Conservation (phyloP, 768 basidiomycete species). For the Russula virescens region DNA sequence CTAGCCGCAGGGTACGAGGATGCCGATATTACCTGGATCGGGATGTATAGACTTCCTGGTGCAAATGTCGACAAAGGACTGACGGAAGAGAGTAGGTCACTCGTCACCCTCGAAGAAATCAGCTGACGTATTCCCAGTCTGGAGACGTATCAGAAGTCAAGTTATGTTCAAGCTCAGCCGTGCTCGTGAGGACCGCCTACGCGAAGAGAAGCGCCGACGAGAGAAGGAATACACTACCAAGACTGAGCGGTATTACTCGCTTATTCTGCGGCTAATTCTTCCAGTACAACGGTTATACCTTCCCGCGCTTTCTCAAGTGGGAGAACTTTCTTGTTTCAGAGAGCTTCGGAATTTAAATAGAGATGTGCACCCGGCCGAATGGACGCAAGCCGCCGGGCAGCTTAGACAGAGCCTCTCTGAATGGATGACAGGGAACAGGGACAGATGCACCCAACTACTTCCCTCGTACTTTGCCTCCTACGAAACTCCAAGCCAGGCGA, state of each 20-base stretch:
- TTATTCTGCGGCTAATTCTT: slow-evolving; percentile 12
- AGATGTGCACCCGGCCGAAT: neutral
- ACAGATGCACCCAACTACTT: neutral
- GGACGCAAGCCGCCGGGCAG: neutral
- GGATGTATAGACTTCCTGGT: slow-evolving; percentile 1
- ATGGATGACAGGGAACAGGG: slow-evolving; percentile 11
- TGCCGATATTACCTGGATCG: slow-evolving; percentile 8
- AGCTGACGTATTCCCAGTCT: slow-evolving; percentile 5
- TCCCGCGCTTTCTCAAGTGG: slow-evolving; percentile 1
- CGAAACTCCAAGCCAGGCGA: neutral
- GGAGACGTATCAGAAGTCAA: slow-evolving; percentile 16
- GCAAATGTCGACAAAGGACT: slow-evolving; percentile 13
- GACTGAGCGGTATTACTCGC: slow-evolving; percentile 3
- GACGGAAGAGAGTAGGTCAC: slow-evolving; percentile 12
- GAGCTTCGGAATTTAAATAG: slow-evolving; percentile 8
- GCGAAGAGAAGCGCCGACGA: neutral
- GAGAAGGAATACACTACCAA: neutral
- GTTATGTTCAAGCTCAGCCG: neutral
- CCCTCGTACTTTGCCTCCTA: neutral
- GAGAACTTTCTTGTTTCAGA: slow-evolving; percentile 17
- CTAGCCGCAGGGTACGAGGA: slow-evolving; percentile 5
- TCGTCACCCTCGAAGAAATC: neutral
- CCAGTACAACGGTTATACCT: slow-evolving; percentile 18
- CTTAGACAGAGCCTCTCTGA: slow-evolving; percentile 12
- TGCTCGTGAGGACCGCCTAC: slow-evolving; percentile 7